Percentiles rank a stretch among this genome's conserved stretches.
Conservation (phyloP, 83 land plant species). For the Thuja plicata region DNA sequence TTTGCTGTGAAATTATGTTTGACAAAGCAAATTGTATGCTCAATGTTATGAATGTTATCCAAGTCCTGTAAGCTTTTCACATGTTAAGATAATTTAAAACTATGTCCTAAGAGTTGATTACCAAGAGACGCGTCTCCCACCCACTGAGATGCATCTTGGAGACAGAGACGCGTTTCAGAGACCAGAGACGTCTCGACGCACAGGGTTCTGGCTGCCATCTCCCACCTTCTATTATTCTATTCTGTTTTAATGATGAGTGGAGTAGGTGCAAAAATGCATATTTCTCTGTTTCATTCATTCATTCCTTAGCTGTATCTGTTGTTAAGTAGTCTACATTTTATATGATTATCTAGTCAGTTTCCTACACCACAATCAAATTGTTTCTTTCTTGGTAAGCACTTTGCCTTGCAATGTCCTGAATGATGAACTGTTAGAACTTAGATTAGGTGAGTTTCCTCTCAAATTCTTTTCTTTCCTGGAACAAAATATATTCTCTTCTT, state of each 20-base stretch:
- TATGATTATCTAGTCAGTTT: background rate
- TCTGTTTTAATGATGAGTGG: background rate
- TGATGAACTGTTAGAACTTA: background rate
- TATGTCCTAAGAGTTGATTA: too few species aligned
- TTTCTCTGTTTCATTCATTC: background rate
- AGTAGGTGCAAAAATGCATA: background rate
- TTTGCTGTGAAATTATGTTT: too few species aligned
- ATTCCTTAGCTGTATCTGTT: background rate
- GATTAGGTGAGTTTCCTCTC: background rate
- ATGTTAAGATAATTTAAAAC: too few species aligned
- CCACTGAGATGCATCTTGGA: too few species aligned
- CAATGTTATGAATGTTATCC: too few species aligned
- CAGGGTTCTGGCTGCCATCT: too few species aligned
- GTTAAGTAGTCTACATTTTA: background rate
- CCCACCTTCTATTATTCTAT: too few species aligned
- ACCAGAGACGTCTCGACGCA: too few species aligned
- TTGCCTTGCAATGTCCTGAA: background rate
- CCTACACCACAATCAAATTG: background rate
- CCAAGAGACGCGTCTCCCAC: too few species aligned
- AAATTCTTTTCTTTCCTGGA: background rate
- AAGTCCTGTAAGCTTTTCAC: too few species aligned
- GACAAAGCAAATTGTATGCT: too few species aligned
- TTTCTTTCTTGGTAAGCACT: background rate
- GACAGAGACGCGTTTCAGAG: too few species aligned
- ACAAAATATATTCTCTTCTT: background rate